Base-by-base conservation (phyloP, 2,329 filamentous ascomycete species). In the Eutypella sp. region DNA sequence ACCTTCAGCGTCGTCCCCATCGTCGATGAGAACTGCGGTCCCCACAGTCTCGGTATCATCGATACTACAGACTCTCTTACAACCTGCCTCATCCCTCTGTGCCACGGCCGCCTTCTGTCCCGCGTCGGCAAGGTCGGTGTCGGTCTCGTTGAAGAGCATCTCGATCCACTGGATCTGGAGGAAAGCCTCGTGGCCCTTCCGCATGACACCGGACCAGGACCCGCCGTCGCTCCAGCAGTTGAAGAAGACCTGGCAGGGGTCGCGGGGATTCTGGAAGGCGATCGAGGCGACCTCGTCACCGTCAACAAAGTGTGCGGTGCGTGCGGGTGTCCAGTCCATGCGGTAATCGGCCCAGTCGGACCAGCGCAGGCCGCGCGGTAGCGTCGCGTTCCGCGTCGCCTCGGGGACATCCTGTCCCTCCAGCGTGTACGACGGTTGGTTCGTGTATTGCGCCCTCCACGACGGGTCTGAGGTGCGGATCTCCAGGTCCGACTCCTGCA, bases 141-240 rank as follows among this genome's bases (percentile, higher is more conserved):
- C 42, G 18, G 67, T 73, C 19, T 56, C 59, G 52, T 78, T 78
- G 54, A 75, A 84, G 19, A 78, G 68, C 66, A 84, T 69, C 56
- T 84, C 78, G 42, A 84, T 72, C 79, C 79, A 84, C 64, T 80
- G 75, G 25, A 84, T 71, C 57, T 84, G 75, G 61, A 84, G 67
- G 52, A 70, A 72, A 0, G 80, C 79, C 40, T 67, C 65, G 11
- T 66, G 69, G 9, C 69, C 67, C 3, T 66, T 53, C 2, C 58
- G 68, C 81, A 85, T 83, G 45, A 75, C 72, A 11, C 79, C 79
- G 47, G 71, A 76, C 79, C 79, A 84, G 44, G 62, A 62, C 5
- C 79, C 78, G 25, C 79, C 79, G 50, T 84, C 73, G 50, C 76
- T 75, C 80, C 81, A 84, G 44, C 75, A 71, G 55, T 83, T 84